phyloP scores from a whole-genome alignment of 805 yeast genomes.

The Maudiozyma bulderi region DNA sequence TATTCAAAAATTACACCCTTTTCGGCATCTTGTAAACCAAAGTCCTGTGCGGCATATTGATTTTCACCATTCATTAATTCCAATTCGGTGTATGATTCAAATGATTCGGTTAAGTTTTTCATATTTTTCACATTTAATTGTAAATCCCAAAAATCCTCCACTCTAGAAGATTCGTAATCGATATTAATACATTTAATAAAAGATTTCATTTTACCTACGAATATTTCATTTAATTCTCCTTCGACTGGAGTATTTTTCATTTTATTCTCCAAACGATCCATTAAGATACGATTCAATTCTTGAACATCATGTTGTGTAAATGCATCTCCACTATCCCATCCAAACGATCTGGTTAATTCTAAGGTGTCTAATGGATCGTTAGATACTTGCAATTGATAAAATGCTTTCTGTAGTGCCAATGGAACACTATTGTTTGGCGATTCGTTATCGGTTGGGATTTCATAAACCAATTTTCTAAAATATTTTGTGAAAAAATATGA shows the following conservation, averaged over 20 bases:
- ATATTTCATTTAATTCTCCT: slow-evolving; percentile 64
- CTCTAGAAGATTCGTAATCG: slow-evolving; percentile 82
- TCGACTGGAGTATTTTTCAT: slow-evolving; percentile 85
- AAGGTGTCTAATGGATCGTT: slow-evolving; percentile 70
- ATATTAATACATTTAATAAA: slow-evolving; percentile 88
- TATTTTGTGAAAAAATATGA: slow-evolving; percentile 77
- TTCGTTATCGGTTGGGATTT: slow-evolving; percentile 71
- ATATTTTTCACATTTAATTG: slow-evolving; percentile 87
- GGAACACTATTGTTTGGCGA: slow-evolving; percentile 54
- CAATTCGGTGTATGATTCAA: slow-evolving; percentile 76
- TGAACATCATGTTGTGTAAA: slow-evolving; percentile 98
- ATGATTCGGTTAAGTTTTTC: slow-evolving; percentile 61
- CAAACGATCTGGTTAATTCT: slow-evolving; percentile 84
- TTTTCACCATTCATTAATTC: slow-evolving; percentile 92
- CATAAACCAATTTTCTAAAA: slow-evolving; percentile 78
- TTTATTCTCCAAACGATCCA: slow-evolving; percentile 85
- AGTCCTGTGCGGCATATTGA: slow-evolving; percentile 84
- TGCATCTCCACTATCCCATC: slow-evolving; percentile 94
- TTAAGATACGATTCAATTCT: slow-evolving; percentile 85
- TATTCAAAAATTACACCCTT: slow-evolving; percentile 89
- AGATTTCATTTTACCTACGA: slow-evolving; percentile 96
- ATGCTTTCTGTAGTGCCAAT: slow-evolving; percentile 76
- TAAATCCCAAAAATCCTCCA: slow-evolving; percentile 96
- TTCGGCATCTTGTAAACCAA: slow-evolving; percentile 89
- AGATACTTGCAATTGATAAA: slow-evolving; percentile 69